Conservation (phyloP, 768 basidiomycete species). For the Rhizopogon rudus region DNA sequence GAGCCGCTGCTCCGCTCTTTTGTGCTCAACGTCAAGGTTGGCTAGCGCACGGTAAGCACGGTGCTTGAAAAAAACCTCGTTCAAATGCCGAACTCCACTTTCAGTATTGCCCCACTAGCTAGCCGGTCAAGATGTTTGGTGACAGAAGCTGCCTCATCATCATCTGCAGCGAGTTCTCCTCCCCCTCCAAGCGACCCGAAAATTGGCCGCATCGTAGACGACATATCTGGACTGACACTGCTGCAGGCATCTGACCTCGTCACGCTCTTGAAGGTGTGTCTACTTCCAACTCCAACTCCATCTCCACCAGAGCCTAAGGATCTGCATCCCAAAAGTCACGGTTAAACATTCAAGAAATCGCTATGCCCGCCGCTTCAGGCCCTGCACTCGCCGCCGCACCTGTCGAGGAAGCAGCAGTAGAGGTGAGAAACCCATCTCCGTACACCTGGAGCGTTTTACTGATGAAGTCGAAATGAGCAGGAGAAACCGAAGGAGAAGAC, state of each 20-base stretch:
- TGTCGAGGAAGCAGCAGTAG: conserved; percentile 56
- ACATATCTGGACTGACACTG: conserved; percentile 83
- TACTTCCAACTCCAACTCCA: neutral
- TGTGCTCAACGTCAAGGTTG: conserved; percentile 14
- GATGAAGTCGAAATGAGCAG: conserved; percentile 30
- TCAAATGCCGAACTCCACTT: neutral
- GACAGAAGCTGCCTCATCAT: conserved; percentile 35
- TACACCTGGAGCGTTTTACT: neutral
- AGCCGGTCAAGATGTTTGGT: conserved; percentile 52
- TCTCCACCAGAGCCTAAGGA: neutral
- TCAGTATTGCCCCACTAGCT: conserved; percentile 21
- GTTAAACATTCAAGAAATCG: conserved; percentile 96
- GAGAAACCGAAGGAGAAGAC: conserved; percentile 99
- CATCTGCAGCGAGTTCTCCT: conserved; percentile 36
- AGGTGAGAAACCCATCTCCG: conserved; percentile 38
- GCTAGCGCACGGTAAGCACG: conserved; percentile 8
- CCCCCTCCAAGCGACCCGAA: conserved; percentile 56
- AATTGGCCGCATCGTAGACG: conserved; percentile 83
- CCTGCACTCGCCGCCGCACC: conserved; percentile 49
- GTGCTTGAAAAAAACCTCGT: conserved; percentile 2
- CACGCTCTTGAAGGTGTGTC: conserved; percentile 75
- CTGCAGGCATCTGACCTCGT: conserved; percentile 96
- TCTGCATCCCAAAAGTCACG: conserved; percentile 50
- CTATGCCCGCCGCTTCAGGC: conserved; percentile 76
- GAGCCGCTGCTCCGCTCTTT: conserved; percentile 16